Base-by-base conservation (phyloP, 768 basidiomycete species). In the Saitozyma podzolica region DNA sequence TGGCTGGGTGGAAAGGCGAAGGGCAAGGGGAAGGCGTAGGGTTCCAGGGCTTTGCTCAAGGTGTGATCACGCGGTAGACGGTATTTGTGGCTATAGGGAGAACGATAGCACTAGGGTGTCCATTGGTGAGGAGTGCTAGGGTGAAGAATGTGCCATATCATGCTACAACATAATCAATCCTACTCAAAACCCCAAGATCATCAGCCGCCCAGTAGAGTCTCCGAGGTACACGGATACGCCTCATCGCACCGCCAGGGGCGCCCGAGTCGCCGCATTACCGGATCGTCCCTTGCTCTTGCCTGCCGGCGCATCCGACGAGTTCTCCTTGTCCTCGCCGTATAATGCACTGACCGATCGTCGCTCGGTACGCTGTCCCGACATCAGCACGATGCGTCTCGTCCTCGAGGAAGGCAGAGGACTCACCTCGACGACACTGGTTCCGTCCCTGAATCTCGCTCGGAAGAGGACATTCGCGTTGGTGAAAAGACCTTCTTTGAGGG, bases 391-490 rank as follows among this genome's bases (percentile, higher is more conserved):
- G 13, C 11, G 6, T 14, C 48, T 47, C 10, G 8, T 29, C 17
- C 19, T 13, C 41, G 29, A 42, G n/a, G 50, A 50, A 47, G 41
- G 13, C 13, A 29, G 29, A 2, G 29, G 29, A 66, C 75, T 64
- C 60, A 80, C 79, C 75, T 95, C 91, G 29, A 95, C 92, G 56
- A 95, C 84, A 20, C 88, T 90, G 6, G 93, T 98, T 3, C 94
- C 95, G 73, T 99, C 93, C 40, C 91, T 84, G 83, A 98, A 97
- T 57, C 90, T 85, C 13, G 94, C 89, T 41, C 88, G 85, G 84
- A 98, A 99, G 40, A 97, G 82, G 11, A 93, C 94, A 72, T 99
- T 98, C 45, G 95, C 96, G 70, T 98, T 97, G 9, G 92, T 92
- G 82, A 98, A 98, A 50, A 97, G 83, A 6, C 95, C 95, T 73